Evolutionary conservation across 805 yeast species (phyloP).

Genomic region (Cyberlindnera sargentensis): DNA sequence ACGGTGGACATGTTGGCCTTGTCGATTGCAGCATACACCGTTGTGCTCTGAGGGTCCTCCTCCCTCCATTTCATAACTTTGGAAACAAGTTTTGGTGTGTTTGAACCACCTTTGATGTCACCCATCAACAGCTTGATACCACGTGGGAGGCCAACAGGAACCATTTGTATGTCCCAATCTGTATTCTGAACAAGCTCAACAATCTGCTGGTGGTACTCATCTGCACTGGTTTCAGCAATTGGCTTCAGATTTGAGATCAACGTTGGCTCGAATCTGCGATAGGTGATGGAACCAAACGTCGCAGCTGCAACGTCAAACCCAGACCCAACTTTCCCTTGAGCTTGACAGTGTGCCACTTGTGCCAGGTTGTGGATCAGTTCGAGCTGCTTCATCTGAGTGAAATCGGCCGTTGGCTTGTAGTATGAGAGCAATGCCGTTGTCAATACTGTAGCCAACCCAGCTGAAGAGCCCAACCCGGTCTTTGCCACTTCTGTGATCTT

Average conservation of each 20-base stretch:
- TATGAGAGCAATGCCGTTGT: conserved; percentile 59
- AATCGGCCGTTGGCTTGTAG: conserved; percentile 31
- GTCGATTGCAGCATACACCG: conserved; percentile 51
- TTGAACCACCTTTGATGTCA: conserved; percentile 87
- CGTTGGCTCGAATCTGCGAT: conserved; percentile 64
- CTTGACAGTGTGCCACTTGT: conserved; percentile 86
- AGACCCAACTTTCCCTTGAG: conserved; percentile 93
- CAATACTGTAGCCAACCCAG: conserved; percentile 81
- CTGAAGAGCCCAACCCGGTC: conserved; percentile 95
- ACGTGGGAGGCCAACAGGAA: conserved; percentile 57
- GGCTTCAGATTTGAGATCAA: conserved; percentile 33
- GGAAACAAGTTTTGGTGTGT: conserved; percentile 85
- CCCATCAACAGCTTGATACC: conserved; percentile 79
- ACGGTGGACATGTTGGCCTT: conserved; percentile 53
- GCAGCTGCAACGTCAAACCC: conserved; percentile 98
- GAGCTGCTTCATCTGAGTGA: conserved; percentile 19
- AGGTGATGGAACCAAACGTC: conserved; percentile 79
- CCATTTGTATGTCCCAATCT: conserved; percentile 57
- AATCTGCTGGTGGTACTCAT: conserved; percentile 27
- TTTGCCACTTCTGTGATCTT: conserved; percentile 73
- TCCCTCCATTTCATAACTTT: conserved; percentile 65
- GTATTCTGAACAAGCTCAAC: conserved; percentile 31
- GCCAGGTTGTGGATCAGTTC: conserved; percentile 69
- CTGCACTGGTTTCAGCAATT: conserved; percentile 19
- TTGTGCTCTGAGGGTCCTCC: conserved; percentile 41